Evolutionary conservation across 768 basidiomycete genomes (phyloP), one percentile per base, ranked within the genome.

Genomic region (Paxillus rubicundulus): DNA sequence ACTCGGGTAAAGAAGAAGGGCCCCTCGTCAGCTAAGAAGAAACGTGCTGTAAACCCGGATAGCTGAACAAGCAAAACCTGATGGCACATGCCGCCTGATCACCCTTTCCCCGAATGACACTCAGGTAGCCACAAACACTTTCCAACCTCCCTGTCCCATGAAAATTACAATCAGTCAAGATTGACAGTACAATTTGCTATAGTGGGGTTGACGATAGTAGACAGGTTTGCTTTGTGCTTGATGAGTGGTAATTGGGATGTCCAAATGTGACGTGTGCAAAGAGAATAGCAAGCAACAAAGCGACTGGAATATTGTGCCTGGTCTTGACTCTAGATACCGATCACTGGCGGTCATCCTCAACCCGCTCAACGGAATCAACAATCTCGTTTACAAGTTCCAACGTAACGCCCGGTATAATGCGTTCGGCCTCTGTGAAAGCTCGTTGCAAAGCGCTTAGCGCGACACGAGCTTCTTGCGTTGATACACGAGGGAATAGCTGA

Each of bases 371-470:
- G 13, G 90, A 92, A 67, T 94, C 91, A 20, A 93, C 90, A 57
- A 94, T 92, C 72, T 97, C 95, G 64, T 92, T 89, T 49, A 97
- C 89, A 45, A 98, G 78, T 54, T 96, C 96, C 72, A 89, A 75
- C 20, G 93, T 90, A 28, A 99, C 86, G 5, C 97, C 97, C 8
- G 97, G 97, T 60, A 98, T 97, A 50, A 92, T 87, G 54, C 89
- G 80, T 73, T 99, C 97, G 12, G 95, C 95, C 27, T 97, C 92
- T 24, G 91, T 90, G 64, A 98, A 95, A 3, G 97, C 95, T 28
- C 89, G 81, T 60, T 97, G 90, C 10, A 98, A 77, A 45, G 89
- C 81, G 53, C 86, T 88, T 47, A 99, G 78, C 17, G 90, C 89
- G 27, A 90, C 80, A 52, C 91, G 81, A 9, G 93, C 92, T 68